Conservation (phyloP, 1,284 basidiomycete genomes). For the Leccinum glutinopallens region DNA sequence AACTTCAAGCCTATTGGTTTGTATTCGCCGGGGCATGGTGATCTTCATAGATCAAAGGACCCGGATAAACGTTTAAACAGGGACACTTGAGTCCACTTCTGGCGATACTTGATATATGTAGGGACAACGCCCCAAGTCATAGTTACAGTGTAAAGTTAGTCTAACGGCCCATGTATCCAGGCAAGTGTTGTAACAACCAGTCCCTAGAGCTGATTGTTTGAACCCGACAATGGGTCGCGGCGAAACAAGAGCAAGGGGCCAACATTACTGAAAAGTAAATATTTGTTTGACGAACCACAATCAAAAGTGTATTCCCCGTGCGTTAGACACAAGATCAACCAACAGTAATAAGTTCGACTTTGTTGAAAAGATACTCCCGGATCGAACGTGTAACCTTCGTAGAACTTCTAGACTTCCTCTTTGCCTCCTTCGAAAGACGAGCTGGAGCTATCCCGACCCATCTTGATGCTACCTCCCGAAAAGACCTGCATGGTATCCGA, state of each 20-base stretch:
- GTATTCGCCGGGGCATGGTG: background rate
- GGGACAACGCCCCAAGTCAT: background rate
- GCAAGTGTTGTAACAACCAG: no score
- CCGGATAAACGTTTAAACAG: background rate
- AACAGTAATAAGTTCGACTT: background rate
- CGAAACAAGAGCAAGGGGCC: no score
- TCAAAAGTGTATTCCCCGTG: background rate
- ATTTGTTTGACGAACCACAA: background rate
- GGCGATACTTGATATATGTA: background rate
- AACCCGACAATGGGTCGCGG: no score
- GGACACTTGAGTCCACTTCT: background rate
- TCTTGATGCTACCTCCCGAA: conserved; percentile 1
- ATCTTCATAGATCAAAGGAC: background rate
- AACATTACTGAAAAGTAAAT: background rate
- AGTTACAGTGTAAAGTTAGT: background rate
- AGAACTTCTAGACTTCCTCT: conserved; percentile 3
- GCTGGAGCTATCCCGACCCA: conserved; percentile 8
- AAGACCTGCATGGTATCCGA: conserved; percentile 18
- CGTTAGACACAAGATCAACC: background rate
- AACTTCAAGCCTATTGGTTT: background rate
- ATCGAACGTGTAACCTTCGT: background rate
- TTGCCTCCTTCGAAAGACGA: conserved; percentile 25
- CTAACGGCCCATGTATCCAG: background rate
- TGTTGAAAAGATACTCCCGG: background rate
- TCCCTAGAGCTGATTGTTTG: no score